Percentiles rank a stretch among this genome's conserved stretches.
Conservation (phyloP, 257 asterid genomes). For the Nyctanthes arbortristis region DNA sequence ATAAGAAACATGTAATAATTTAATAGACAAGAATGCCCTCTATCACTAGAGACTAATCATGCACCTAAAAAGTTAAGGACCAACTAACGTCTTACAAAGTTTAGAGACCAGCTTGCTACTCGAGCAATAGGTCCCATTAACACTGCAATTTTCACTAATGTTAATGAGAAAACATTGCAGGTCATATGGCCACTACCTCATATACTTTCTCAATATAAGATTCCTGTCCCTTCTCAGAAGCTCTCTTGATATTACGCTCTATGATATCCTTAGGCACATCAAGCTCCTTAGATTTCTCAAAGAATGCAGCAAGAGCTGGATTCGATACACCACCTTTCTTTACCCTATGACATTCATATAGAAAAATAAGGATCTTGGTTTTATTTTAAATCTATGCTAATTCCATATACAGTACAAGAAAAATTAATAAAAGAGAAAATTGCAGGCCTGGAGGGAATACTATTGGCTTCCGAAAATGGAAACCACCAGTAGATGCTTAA, state of each 20-base stretch:
- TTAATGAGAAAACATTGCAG: not conserved
- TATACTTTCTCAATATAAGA: conserved; percentile 81
- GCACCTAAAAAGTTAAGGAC: not conserved
- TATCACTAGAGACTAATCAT: not conserved
- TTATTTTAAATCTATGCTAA: not conserved
- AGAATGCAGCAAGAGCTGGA: conserved; percentile 68
- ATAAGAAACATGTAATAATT: not conserved
- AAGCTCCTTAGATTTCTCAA: conserved; percentile 88
- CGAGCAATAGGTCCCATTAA: not conserved
- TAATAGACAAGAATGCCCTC: not conserved
- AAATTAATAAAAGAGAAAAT: not conserved
- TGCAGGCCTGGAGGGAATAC: too few species aligned
- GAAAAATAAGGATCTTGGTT: not conserved
- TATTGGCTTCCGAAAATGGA: not conserved
- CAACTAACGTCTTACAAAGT: not conserved
- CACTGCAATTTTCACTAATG: not conserved
- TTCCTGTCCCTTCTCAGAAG: conserved; percentile 92
- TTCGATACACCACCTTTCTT: conserved; percentile 90
- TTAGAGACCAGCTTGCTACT: not conserved
- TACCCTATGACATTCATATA: conserved; percentile 48
- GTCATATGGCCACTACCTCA: conserved; percentile 48
- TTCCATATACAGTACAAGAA: not conserved
- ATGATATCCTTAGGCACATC: conserved; percentile 86
- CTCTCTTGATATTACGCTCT: conserved; percentile 85
- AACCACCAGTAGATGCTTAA: not conserved